phyloP scores from a whole-genome alignment of 768 basidiomycete species.

The Jaapia argillacea region DNA sequence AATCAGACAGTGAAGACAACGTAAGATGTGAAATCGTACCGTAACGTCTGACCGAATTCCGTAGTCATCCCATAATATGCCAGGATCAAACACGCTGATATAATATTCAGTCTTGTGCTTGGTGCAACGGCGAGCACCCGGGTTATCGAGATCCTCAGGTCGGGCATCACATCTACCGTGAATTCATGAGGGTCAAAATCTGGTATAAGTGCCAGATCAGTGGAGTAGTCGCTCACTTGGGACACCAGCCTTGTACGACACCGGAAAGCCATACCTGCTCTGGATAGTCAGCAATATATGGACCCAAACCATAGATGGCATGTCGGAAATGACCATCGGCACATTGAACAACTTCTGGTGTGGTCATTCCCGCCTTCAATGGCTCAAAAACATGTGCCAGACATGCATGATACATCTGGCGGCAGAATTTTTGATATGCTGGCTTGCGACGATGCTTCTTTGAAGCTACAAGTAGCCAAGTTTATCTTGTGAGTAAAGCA shows the following conservation, averaged over 20 bases:
- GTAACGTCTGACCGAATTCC: constrained; percentile 22
- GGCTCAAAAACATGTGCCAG: constrained; percentile 8
- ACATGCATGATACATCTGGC: constrained; percentile 13
- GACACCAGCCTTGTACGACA: constrained; percentile 12
- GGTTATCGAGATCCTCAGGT: constrained; percentile 16
- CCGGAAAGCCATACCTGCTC: constrained; percentile 10
- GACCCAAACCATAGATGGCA: constrained; percentile 12
- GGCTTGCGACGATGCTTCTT: constrained; percentile 4
- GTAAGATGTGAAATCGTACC: constrained; percentile 15
- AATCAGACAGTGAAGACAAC: not conserved
- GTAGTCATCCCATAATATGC: constrained; percentile 20
- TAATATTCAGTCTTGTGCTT: constrained; percentile 12
- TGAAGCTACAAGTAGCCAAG: constrained; percentile 3
- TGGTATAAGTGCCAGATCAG: too few species aligned
- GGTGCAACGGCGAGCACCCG: constrained; percentile 6
- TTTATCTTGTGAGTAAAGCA: not conserved
- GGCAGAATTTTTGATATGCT: constrained; percentile 10
- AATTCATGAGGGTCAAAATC: too few species aligned
- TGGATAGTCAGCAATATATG: constrained; percentile 14
- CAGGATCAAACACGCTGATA: constrained; percentile 11
- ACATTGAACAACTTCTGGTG: constrained; percentile 9
- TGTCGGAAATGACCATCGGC: constrained; percentile 12
- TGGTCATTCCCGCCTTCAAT: constrained; percentile 10
- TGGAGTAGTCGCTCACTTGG: too few species aligned
- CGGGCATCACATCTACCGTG: constrained; percentile 4